A percentile compares a stretch with the other conserved stretches of the same genome.
phyloP scores from a whole-genome alignment of 1,284 basidiomycete genomes.

The Ustilago sp. region DNA sequence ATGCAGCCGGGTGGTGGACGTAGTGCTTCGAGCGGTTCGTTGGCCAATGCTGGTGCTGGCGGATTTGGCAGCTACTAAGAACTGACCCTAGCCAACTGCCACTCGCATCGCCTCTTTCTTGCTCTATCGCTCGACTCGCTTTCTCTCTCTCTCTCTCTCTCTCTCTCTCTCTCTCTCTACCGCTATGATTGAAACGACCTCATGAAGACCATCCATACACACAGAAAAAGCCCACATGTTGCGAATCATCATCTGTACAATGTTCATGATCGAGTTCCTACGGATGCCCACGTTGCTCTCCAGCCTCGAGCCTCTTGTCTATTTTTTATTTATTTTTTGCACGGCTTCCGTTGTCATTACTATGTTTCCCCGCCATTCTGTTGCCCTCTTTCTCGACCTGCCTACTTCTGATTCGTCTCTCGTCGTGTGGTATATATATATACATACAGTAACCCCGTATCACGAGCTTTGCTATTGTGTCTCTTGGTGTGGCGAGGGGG shows the following conservation, averaged over 20 bases:
- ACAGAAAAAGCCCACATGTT: neutral
- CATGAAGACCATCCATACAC: neutral
- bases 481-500: neutral
- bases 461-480: neutral
- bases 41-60: conserved; percentile 5
- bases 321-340: neutral
- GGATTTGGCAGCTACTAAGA: conserved; percentile 24
- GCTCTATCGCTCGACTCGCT: neutral
- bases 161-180: neutral
- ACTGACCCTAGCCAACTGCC: too few species aligned
- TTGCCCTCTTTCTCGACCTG: neutral
- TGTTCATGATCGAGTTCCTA: conserved; percentile 3
- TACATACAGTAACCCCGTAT: neutral
- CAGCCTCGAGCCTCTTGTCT: neutral
- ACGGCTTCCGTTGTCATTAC: neutral
- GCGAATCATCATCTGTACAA: conserved; percentile 20
- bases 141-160: neutral
- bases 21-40: conserved; percentile 3
- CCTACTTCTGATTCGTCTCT: neutral
- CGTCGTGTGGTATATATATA: neutral
- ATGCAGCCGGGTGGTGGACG: conserved; percentile 20
- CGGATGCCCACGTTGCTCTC: neutral
- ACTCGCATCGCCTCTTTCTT: neutral
- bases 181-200: neutral
- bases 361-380: neutral